A percentile compares a stretch with the other conserved stretches of the same genome.
These are phyloP conservation scores for Pyricularia sp. DNA, from an alignment of 2,329 filamentous ascomycete species.

Conservation along the genomic window DNA sequence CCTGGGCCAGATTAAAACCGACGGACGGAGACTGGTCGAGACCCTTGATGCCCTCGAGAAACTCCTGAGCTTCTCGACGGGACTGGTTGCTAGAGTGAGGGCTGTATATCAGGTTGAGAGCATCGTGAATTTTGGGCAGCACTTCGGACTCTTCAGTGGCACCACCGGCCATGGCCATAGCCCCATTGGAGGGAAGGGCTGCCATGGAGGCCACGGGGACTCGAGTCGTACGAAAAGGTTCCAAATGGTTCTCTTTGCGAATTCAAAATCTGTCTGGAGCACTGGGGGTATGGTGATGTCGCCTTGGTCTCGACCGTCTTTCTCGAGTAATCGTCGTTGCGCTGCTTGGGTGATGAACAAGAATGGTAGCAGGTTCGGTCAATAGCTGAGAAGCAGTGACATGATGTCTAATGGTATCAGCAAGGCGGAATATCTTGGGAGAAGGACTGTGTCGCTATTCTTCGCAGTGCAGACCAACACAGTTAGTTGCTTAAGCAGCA, in stretches of 20 bases:
- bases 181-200: not conserved
- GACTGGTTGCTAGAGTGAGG: conserved; percentile 68
- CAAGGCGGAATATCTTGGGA: not conserved
- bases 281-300: not conserved
- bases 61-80: conserved; percentile 70
- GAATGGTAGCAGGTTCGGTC: not conserved
- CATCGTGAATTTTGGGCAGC: conserved; percentile 62
- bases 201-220: not conserved
- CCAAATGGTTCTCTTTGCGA: not conserved
- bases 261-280: not conserved
- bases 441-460: not conserved
- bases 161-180: not conserved
- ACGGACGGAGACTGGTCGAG: conserved; percentile 68
- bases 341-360: not conserved
- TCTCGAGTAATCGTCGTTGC: not conserved
- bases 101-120: conserved; percentile 77
- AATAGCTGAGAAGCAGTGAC: not conserved
- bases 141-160: conserved; percentile 12
- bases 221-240: not conserved
- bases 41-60: conserved; percentile 75
- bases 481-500: not conserved
- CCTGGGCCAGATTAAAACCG: conserved; percentile 70
- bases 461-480: not conserved
- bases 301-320: not conserved
- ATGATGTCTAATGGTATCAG: not conserved